Evolutionary conservation across 768 basidiomycete genomes (phyloP).

Genomic region (Boletus eberwhitei): DNA sequence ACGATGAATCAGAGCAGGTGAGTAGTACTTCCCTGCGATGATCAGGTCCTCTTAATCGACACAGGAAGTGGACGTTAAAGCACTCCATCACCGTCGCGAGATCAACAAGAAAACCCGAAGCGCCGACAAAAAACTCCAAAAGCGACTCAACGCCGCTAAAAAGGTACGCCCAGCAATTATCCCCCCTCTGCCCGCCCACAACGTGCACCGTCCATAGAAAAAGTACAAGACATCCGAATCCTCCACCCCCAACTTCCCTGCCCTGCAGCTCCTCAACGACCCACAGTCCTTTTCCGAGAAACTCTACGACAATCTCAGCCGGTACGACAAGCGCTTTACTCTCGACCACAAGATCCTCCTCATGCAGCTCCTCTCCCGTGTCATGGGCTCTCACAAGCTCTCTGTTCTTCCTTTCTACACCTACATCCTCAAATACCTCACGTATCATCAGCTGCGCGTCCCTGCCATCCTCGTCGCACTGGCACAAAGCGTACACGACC

Average conservation of each 20-base stretch:
- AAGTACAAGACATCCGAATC: slow-evolving; percentile 25
- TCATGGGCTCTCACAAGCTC: slow-evolving; percentile 90
- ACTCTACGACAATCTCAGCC: slow-evolving; percentile 78
- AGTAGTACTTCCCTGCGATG: neutral
- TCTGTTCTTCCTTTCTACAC: slow-evolving; percentile 94
- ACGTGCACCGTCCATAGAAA: slow-evolving; percentile 39
- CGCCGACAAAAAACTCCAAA: slow-evolving; percentile 76
- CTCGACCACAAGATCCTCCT: slow-evolving; percentile 96
- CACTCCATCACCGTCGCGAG: slow-evolving; percentile 80
- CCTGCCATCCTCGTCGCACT: slow-evolving; percentile 92
- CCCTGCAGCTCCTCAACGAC: slow-evolving; percentile 88
- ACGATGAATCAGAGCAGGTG: slow-evolving; percentile 60
- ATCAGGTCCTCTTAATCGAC: slow-evolving; percentile 2
- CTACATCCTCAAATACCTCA: slow-evolving; percentile 92
- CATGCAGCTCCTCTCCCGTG: slow-evolving; percentile 93
- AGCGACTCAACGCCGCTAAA: slow-evolving; percentile 68
- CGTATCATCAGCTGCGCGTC: slow-evolving; percentile 86
- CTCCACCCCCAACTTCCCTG: slow-evolving; percentile 74
- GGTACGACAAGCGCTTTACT: slow-evolving; percentile 91
- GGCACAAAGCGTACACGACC: slow-evolving; percentile 91
- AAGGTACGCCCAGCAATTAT: slow-evolving; percentile 44
- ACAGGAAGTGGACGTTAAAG: slow-evolving; percentile 63
- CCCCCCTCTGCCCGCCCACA: neutral
- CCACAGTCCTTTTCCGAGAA: slow-evolving; percentile 96
- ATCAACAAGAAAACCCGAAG: slow-evolving; percentile 92